Percentiles rank a stretch among this genome's conserved stretches.
phyloP scores from a whole-genome alignment of 352 stramenopile genomes.

The Chrysophaeum taylorii region DNA sequence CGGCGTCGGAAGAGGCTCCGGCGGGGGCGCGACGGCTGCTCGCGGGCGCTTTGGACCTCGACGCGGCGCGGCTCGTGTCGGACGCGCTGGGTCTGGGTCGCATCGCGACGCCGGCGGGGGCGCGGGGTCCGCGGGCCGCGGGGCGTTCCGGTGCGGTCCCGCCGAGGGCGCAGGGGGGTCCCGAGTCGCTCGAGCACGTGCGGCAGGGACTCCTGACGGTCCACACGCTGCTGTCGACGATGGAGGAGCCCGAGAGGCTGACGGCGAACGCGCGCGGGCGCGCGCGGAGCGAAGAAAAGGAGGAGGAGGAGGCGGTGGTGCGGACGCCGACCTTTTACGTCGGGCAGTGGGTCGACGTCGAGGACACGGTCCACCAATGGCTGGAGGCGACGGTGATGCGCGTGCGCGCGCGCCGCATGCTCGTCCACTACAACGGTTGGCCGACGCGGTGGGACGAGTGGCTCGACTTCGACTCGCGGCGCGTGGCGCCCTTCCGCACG shows the following conservation, averaged over 20 bases:
- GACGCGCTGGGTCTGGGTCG: neutral
- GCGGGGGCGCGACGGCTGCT: neutral
- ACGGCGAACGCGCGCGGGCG: neutral
- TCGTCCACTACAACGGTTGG: constrained; percentile 94
- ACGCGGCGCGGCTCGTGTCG: neutral
- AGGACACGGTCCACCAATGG: constrained; percentile 96
- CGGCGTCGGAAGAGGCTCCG: no score
- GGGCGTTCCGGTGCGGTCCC: neutral
- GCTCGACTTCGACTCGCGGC: constrained; percentile 80
- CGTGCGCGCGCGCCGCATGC: constrained; percentile 62
- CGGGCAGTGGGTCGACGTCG: constrained; percentile 91
- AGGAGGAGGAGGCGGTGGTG: neutral
- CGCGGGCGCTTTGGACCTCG: neutral
- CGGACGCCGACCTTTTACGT: constrained; percentile 42
- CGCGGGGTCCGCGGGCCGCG: neutral
- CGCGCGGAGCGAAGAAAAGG: neutral
- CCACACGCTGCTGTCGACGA: constrained; percentile 50
- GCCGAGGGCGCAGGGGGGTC: constrained; percentile 21
- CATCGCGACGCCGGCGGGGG: no score
- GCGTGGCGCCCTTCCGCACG: constrained; percentile 87
- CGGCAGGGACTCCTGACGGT: constrained; percentile 63
- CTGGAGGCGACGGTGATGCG: constrained; percentile 89
- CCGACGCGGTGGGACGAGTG: constrained; percentile 93
- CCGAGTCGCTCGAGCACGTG: constrained; percentile 59
- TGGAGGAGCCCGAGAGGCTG: neutral